Base-by-base conservation (phyloP, 441 rosid species). In the Gossypium laxum region DNA sequence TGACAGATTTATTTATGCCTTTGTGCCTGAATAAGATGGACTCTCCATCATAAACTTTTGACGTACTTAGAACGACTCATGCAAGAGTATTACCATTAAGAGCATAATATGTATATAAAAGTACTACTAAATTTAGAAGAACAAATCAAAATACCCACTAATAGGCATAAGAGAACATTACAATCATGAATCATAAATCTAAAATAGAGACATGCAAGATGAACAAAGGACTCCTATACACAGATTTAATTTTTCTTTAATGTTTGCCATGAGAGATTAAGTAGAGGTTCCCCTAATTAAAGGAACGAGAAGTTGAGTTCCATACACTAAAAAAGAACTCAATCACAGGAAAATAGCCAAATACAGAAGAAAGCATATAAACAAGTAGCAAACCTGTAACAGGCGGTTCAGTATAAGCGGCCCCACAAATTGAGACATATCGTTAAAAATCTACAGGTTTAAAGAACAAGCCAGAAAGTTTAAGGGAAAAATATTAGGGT, bases 401-500 rank as follows among this genome's bases (percentile, higher is more conserved):
- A 96, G 92, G 78, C 79, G 83, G 82, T 93, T 93, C 84, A 96
- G 69, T 54, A 96, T 65, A 47, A 96, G 90, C 15, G 99, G 99
- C 74, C 98, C 99, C 74, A 90, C 92, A 80, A 96, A 93, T 72
- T 96, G 99, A 43, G 99, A 91, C 79, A 82, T 79, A 82, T 96
- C 99, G 75, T 91, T 93, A 78, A 90, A 89, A 77, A 95, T 87
- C 99, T 95, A 69, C 73, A 71, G 68, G 74, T 70, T 51, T 24
- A 14, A 50, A 64, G 58, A 51, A 51, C 17, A 67, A 4, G 11
- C 11, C 24, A 78, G 18, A 58, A 67, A 21, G 47, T 28, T 66
- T 67, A 67, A 67, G 38, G 47, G 45, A 50, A 47, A 50, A 50
- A 28, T 30, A 67, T 50, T 28, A 51, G 47, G n/a, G 41, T 51